Conservation (phyloP, 2,329 filamentous ascomycete genomes). For the Rhinocladiella similis region DNA sequence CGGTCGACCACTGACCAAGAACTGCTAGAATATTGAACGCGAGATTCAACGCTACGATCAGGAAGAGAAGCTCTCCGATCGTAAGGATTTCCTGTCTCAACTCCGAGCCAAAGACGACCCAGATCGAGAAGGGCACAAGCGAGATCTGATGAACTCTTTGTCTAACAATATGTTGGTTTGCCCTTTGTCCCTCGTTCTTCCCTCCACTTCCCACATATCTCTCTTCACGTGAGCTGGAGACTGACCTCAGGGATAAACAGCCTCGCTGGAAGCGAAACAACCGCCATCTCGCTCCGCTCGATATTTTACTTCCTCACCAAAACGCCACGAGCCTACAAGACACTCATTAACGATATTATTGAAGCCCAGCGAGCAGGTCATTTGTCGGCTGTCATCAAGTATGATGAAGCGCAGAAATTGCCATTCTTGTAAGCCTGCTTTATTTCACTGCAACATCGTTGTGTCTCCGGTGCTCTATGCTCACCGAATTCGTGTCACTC, state of each 20-base stretch:
- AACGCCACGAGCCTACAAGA: slow-evolving; percentile 44
- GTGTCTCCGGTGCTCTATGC: too few relatives aligned
- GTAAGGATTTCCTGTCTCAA: background rate
- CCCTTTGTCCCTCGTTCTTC: too few relatives aligned
- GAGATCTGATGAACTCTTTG: background rate
- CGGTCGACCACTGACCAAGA: too few relatives aligned
- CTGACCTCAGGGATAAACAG: slow-evolving; percentile 34
- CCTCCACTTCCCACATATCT: background rate
- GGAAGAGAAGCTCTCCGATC: background rate
- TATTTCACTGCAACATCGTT: too few relatives aligned
- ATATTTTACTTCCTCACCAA: slow-evolving; percentile 74
- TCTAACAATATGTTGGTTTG: background rate
- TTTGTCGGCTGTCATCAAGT: slow-evolving; percentile 41
- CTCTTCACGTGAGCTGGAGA: background rate
- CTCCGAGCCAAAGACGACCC: background rate
- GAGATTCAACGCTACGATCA: background rate
- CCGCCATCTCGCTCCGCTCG: slow-evolving; percentile 68
- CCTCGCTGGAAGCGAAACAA: slow-evolving; percentile 76
- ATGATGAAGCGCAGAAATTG: slow-evolving; percentile 67
- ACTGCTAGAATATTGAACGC: background rate
- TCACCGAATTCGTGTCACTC: too few relatives aligned
- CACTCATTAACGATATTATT: background rate
- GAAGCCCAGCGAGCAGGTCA: background rate
- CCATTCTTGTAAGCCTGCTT: slow-evolving; percentile 60
- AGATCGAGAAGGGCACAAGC: background rate